These are phyloP conservation scores for Zygosaccharomyces bailii DNA, from an alignment of 805 yeast genomes.

Conservation along the genomic window DNA sequence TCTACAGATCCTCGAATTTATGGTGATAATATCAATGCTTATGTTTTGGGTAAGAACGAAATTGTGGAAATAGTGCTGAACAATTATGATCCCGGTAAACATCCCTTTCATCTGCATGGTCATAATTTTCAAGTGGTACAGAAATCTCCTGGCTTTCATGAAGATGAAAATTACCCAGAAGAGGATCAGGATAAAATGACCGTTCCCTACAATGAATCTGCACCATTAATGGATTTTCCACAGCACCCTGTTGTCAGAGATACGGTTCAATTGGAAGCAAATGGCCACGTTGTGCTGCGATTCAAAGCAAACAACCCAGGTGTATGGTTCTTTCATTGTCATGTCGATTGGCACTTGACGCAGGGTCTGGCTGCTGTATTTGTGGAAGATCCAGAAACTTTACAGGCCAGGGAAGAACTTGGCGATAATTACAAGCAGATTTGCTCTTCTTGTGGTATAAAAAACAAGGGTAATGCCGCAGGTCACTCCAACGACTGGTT, in stretches of 20 bases:
- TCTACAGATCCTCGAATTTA: conserved; percentile 61
- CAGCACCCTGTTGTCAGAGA: conserved; percentile 66
- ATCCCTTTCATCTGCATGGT: conserved; percentile 78
- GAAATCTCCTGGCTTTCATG: conserved; percentile 50
- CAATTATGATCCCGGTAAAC: conserved; percentile 75
- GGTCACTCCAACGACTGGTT: conserved; percentile 54
- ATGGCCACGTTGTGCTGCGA: conserved; percentile 65
- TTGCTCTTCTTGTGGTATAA: conserved; percentile 47
- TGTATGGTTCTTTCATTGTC: conserved; percentile 93
- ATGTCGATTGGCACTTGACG: conserved; percentile 79
- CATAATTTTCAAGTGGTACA: conserved; percentile 63
- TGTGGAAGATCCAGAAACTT: conserved; percentile 62
- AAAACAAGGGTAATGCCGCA: conserved; percentile 69
- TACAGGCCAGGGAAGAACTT: conserved; percentile 43
- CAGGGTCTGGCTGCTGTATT: conserved; percentile 75
- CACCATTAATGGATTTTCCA: conserved; percentile 45
- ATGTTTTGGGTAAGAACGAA: conserved; percentile 56
- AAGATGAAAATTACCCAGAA: conserved; percentile 37
- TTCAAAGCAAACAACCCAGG: conserved; percentile 88
- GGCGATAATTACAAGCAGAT: conserved; percentile 48
- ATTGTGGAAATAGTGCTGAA: conserved; percentile 73
- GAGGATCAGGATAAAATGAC: conserved; percentile 36
- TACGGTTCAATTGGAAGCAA: conserved; percentile 62
- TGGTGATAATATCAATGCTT: conserved; percentile 66
- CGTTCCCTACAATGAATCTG: conserved; percentile 50